Evolutionary conservation across 192 early-diverging fungal genomes (phyloP), one percentile per base, ranked within the genome.

Genomic region (Jimgerdemannia lactiflua): DNA sequence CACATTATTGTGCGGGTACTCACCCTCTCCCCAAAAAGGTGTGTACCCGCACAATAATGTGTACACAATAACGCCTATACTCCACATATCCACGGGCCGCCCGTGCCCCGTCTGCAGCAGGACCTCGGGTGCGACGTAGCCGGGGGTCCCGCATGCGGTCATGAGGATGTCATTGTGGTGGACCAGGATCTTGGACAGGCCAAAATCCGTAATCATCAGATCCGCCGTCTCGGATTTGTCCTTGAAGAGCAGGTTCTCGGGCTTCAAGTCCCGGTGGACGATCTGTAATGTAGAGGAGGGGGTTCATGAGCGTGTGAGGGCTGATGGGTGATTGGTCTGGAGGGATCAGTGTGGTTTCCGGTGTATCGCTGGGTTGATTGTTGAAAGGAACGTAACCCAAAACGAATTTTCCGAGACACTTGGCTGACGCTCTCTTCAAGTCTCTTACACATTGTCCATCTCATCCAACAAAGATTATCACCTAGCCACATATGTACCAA

Each of bases 1-100:
- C n/a, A n/a, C n/a, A n/a, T n/a, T n/a, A n/a, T 40, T 3, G 43
- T 43, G 3, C 49, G 63, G 7, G 40, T 18, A 29, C 54, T 63
- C 74, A 78, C 81, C 81, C 74, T 83, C 81, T 43, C 81, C 81
- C 75, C 76, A 83, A 78, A 92, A 95, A 39, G 94, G 94, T 4
- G 92, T 86, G 80, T 95, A 95, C 67, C 94, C 94, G 79, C 92
- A 93, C 29, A 95, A 82, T 64, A 96, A 82, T 49, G 94, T 93
- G 77, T 93, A 98, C 77, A 93, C 88, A 71, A 99, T 94, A 3
- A 97, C 93, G 69, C 97, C 97, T 39, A 99, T 87, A 42, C 94
- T 94, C 96, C 96, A 99, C 71, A 98, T 82, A 86, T 99, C 97
- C 17, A 98, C 96, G 3, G 94, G 86, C 82, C 95, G 96, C 18